Evolutionary conservation across 1,284 basidiomycete genomes (phyloP).

Genomic region (Lignosus rhinocerotis): DNA sequence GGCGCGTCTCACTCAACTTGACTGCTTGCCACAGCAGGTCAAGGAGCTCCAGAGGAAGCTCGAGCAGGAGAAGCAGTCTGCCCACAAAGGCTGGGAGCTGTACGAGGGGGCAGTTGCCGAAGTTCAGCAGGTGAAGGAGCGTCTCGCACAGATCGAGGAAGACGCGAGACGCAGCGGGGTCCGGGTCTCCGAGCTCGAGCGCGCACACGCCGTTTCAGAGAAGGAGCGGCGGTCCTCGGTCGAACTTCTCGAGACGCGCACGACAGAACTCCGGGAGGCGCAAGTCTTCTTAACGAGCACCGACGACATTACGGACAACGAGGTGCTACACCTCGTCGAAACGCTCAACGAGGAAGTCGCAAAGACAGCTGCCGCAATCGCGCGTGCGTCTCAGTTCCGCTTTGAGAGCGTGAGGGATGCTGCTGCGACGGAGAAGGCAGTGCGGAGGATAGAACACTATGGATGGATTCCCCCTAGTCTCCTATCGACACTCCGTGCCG

Average conservation of each 20-base stretch:
- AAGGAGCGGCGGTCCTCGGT: not conserved
- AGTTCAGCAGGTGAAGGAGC: not conserved
- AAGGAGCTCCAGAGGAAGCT: not conserved
- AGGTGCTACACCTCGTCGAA: constrained; percentile 23
- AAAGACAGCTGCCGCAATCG: constrained; percentile 23
- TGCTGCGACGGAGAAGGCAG: not conserved
- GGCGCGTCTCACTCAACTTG: constrained; percentile 1
- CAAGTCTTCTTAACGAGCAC: constrained; percentile 24
- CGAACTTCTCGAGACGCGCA: constrained; percentile 19
- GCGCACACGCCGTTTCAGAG: not conserved
- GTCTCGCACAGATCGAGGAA: constrained; percentile 1
- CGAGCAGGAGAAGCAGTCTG: not conserved
- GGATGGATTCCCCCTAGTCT: constrained; percentile 41
- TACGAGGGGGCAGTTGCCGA: not conserved
- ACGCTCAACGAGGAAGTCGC: constrained; percentile 24
- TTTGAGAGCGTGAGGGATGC: not conserved
- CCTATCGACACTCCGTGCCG: constrained; percentile 36
- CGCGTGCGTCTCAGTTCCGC: constrained; percentile 12
- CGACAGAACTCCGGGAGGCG: constrained; percentile 26
- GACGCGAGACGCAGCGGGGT: not conserved
- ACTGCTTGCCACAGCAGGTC: constrained; percentile 1
- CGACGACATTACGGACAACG: constrained; percentile 26
- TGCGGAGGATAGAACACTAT: constrained; percentile 26
- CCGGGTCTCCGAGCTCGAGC: constrained; percentile 2
- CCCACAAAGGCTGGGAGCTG: constrained; percentile 3